phyloP scores from a whole-genome alignment of 257 asterid genomes.

The Anisodus acutangulus region DNA sequence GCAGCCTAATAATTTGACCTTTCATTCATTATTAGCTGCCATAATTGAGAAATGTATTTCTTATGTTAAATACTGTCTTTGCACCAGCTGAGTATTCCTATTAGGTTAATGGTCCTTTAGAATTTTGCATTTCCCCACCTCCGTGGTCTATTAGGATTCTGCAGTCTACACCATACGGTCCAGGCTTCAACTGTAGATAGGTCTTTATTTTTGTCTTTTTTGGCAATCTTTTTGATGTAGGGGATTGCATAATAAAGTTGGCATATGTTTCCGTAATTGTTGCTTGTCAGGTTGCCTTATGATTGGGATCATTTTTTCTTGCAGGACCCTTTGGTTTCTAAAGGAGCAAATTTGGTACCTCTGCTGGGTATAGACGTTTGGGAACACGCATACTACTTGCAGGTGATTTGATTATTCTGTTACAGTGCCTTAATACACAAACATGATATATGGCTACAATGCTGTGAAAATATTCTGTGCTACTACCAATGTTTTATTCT shows the following conservation, averaged over 20 bases:
- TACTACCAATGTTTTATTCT: not conserved
- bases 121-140: not conserved
- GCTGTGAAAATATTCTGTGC: not conserved
- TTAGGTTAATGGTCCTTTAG: not conserved
- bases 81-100: not conserved
- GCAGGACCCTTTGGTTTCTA: conserved; percentile 81
- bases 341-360: conserved; percentile 71
- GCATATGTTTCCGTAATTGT: not conserved
- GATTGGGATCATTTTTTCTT: not conserved
- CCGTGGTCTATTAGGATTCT: not conserved
- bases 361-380: conserved; percentile 80
- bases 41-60: not conserved
- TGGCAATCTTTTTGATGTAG: not conserved
- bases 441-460: not conserved
- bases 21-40: conserved; percentile 1
- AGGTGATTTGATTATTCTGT: conserved; percentile 48
- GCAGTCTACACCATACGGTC: not conserved
- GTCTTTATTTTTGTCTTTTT: not conserved
- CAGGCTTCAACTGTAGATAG: not conserved
- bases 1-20: not conserved
- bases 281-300: not conserved
- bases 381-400: conserved; percentile 90
- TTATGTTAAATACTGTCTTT: not conserved
- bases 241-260: not conserved
- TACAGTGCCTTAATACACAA: not conserved